A percentile compares a stretch with the other conserved stretches of the same genome.
Conservation (phyloP, 1,139 yeast genomes). For the Suhomyces bokatorum region DNA sequence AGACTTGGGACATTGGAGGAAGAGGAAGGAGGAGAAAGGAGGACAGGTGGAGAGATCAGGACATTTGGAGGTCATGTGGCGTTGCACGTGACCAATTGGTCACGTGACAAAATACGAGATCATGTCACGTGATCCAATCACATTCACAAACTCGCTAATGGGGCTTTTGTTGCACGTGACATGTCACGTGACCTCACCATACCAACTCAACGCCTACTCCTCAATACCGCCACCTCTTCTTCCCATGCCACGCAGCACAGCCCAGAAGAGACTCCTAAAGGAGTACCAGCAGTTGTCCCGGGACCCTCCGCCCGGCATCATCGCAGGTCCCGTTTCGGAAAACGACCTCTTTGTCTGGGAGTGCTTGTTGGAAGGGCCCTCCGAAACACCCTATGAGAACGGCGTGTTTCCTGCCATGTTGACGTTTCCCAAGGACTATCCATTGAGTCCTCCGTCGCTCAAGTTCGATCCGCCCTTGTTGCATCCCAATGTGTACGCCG, state of each 20-base stretch:
- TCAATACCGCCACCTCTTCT: too few species aligned
- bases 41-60: neutral
- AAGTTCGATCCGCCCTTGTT: constrained; percentile 81
- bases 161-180: too few species aligned
- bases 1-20: constrained; percentile 19
- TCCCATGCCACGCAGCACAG: constrained; percentile 60
- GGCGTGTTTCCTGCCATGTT: constrained; percentile 87
- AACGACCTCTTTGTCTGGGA: constrained; percentile 87
- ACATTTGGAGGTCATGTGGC: neutral
- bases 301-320: constrained; percentile 93
- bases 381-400: constrained; percentile 90
- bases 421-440: constrained; percentile 87
- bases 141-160: too few species aligned
- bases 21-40: neutral
- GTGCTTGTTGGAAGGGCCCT: constrained; percentile 88
- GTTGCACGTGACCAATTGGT: neutral
- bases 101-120: too few species aligned
- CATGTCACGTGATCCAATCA: too few species aligned
- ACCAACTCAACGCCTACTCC: too few species aligned
- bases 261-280: constrained; percentile 80
- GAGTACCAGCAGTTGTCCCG: constrained; percentile 83
- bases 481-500: constrained; percentile 92
- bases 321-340: constrained; percentile 88
- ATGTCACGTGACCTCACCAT: neutral
- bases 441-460: constrained; percentile 85